Percentiles rank a stretch among this genome's conserved stretches.
Evolutionary conservation across 306 rosid species (phyloP).

Genomic region (Rubus parviflorus): DNA sequence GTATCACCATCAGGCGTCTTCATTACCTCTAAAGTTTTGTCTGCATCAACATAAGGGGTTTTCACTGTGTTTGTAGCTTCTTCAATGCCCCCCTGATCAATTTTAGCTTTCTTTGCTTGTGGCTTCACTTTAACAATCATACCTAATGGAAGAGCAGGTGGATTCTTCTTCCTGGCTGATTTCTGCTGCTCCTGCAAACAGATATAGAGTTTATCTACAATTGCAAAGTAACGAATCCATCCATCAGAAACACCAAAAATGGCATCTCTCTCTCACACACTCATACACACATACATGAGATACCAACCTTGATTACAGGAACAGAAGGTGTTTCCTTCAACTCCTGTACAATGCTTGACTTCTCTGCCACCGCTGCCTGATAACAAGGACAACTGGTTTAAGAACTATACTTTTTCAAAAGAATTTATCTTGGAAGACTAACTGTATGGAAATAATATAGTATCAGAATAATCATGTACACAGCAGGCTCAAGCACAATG

Average conservation of each 20-base stretch:
- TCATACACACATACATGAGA: not conserved
- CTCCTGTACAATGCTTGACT: constrained; percentile 56
- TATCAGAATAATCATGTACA: not conserved
- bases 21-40: constrained; percentile 31
- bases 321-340: constrained; percentile 57
- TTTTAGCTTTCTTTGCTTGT: constrained; percentile 68
- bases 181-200: constrained; percentile 62
- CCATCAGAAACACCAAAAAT: not conserved
- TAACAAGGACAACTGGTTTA: constrained; percentile 23
- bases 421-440: not conserved
- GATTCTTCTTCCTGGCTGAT: constrained; percentile 55
- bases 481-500: not conserved
- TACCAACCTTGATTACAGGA: constrained; percentile 58
- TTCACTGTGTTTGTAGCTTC: constrained; percentile 34
- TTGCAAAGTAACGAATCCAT: constrained; percentile 8
- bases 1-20: constrained; percentile 31
- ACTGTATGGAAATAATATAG: not conserved
- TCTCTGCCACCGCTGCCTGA: constrained; percentile 78
- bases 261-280: not conserved
- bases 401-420: not conserved
- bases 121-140: constrained; percentile 80
- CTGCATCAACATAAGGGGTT: constrained; percentile 18
- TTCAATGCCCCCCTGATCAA: constrained; percentile 40
- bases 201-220: constrained; percentile 13
- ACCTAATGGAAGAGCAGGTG: constrained; percentile 45